Evolutionary conservation across 2,329 filamentous ascomycete genomes (phyloP), one percentile per base, ranked within the genome.

Genomic region (Graphilbum fragrans): DNA sequence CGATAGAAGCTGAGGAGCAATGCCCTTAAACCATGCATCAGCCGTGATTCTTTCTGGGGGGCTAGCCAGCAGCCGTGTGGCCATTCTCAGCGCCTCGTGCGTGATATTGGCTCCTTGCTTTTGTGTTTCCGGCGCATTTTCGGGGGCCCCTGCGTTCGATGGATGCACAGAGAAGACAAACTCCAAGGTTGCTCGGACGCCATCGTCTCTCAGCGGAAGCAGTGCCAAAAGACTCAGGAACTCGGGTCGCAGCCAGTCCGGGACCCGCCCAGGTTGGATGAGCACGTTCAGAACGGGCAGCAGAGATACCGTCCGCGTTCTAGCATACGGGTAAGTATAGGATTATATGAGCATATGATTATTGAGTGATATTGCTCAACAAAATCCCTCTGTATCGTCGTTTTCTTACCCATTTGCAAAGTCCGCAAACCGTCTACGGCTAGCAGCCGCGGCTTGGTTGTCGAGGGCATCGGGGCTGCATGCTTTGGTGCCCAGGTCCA

Each of bases 141-240:
- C 57, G 1, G 55, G 41, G 49, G 58, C 57, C 43, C 62, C 55
- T 7, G 60, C 58, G 48, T 62, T 66, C 46, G 71, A 67, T 0
- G 80, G 73, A 46, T 83, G 80, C 7, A 82, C 75, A 1, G 79
- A 70, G 43, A 83, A 80, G 29, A 86, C 66, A 52, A 85, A 85
- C 52, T 85, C 80, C 46, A 85, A 65, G 0, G 77, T 80, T 21
- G 74, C 70, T 27, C 80, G 70, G 14, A 86, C 77, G 17, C 81
- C 81, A 46, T 75, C 69, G 3, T 63, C 59, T 4, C 80, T 66
- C 21, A 83, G 62, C 1, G 81, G 80, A 10, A 85, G 53, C 12
- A 66, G 54, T 2, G 78, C 75, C 35, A 86, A 64, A 12, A 71
- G 64, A 43, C 66, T 66, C 49, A 79, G 64, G 2, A 85, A 54